Evolutionary conservation across 2,329 filamentous ascomycete genomes (phyloP).

Genomic region (Aspergillus novoparasiticus): DNA sequence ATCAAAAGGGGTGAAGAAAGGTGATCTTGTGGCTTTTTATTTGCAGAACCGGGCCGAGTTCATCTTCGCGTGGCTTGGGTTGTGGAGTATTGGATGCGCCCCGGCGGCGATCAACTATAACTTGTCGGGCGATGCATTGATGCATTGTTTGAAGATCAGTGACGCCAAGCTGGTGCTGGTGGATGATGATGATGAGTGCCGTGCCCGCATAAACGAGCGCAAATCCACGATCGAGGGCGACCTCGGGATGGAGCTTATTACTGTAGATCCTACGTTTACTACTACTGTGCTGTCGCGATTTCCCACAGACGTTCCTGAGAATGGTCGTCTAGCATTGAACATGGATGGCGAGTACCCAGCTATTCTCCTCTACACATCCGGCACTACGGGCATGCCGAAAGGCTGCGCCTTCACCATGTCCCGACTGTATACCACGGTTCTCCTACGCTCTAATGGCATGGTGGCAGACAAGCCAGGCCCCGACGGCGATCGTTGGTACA

Average conservation of each 20-base stretch:
- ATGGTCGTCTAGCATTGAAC: conserved; percentile 50
- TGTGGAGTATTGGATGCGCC: conserved; percentile 67
- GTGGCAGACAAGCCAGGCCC: conserved; percentile 32
- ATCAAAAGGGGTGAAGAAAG: conserved; percentile 58
- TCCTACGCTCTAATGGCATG: conserved; percentile 33
- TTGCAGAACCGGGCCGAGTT: conserved; percentile 71
- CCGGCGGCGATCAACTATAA: conserved; percentile 75
- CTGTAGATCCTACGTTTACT: conserved; percentile 54
- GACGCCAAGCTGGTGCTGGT: conserved; percentile 60
- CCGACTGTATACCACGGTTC: conserved; percentile 45
- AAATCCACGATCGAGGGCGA: conserved; percentile 52
- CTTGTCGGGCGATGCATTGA: conserved; percentile 62
- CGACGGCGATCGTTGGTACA: conserved; percentile 66
- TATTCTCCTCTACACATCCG: conserved; percentile 72
- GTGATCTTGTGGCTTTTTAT: conserved; percentile 66
- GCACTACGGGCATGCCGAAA: conserved; percentile 76
- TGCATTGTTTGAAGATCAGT: conserved; percentile 66
- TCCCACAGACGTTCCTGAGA: conserved; percentile 56
- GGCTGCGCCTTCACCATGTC: conserved; percentile 63
- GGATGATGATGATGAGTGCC: conserved; percentile 58
- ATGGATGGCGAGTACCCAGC: conserved; percentile 59
- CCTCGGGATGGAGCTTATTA: conserved; percentile 60
- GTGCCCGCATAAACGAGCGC: conserved; percentile 59
- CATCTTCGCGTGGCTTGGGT: conserved; percentile 65
- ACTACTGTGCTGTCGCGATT: conserved; percentile 49